These are phyloP conservation scores for Termitomyces sp. DNA, from an alignment of 768 basidiomycete genomes.

Conservation along the genomic window DNA sequence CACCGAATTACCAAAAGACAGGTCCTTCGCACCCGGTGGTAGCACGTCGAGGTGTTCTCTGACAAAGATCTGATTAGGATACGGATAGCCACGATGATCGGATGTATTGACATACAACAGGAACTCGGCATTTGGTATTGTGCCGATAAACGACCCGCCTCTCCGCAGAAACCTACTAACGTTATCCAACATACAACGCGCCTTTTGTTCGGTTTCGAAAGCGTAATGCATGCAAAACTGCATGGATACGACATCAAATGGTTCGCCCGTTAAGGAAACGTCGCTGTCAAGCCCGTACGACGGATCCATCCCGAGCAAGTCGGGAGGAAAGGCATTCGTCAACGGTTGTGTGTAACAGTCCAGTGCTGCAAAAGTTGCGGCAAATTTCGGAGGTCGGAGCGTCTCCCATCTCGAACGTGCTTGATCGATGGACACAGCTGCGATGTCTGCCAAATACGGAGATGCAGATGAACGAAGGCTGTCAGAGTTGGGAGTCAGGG, in stretches of 20 bases:
- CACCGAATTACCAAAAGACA: conserved; percentile 87
- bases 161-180: conserved; percentile 73
- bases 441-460: conserved; percentile 63
- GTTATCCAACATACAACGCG: conserved; percentile 89
- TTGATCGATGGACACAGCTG: conserved; percentile 83
- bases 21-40: conserved; percentile 60
- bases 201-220: conserved; percentile 87
- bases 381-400: conserved; percentile 53
- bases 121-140: conserved; percentile 85
- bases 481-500: conserved; percentile 1
- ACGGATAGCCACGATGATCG: conserved; percentile 7
- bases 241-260: conserved; percentile 96
- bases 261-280: conserved; percentile 29
- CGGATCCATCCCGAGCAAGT: conserved; percentile 39
- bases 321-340: conserved; percentile 61
- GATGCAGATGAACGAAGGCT: not conserved
- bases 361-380: conserved; percentile 78
- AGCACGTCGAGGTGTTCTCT: conserved; percentile 73
- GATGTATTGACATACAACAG: conserved; percentile 61
- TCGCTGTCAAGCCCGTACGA: conserved; percentile 15
- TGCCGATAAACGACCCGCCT: conserved; percentile 96
- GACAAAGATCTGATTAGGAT: conserved; percentile 9
- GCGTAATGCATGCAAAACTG: conserved; percentile 99
- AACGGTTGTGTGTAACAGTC: conserved; percentile 86
- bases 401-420: conserved; percentile 70